Evolutionary conservation across 441 rosid genomes (phyloP), one percentile per base, ranked within the genome.

Genomic region (Rhodomyrtus psidioides): DNA sequence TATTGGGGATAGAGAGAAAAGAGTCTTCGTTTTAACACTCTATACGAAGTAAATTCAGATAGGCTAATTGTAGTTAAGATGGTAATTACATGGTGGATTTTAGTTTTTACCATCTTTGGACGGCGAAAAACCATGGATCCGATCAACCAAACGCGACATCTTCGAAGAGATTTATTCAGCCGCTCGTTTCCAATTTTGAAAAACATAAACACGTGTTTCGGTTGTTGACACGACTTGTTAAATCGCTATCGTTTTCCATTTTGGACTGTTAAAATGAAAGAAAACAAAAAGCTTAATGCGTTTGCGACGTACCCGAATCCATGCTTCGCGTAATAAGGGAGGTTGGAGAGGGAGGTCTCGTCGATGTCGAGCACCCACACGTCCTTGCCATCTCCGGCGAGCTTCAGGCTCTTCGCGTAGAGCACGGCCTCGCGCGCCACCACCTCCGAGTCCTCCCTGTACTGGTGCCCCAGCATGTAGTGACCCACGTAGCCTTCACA

Each of bases 321-420:
- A 42, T 86, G 81, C 57, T 51, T 26, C 55, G 79, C 84, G 23
- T 65, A 86, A 27, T 65, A 86, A 53, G 87, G 87, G 26, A 86
- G 87, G 55, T 82, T 86, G n/a, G 87, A 86, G 84, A 86, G 85
- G 0, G 17, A 27, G 42, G 87, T 86, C 81, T 95, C 96, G 55
- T 95, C 97, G 2, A 94, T 7, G 65, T 94, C 96, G 51, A 94
- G 92, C 74, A 94, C 83, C 95, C 96, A 93, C 16, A 87, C 83
- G 55, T 92, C 89, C 74, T 89, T 88, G 84, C 94, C 92, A 21
- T 93, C 94, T 27, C 89, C 87, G 55, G 82, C 83, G 13, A 91
- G 86, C 23, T 81, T 53, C 58, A 92, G 89, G 89, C 89, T 88
- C 76, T 88, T 70, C 27, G 91, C 94, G 26, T 92, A 90, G 54